These are phyloP conservation scores for Phytophthora chlamydospora DNA, from an alignment of 352 stramenopile genomes.

Conservation along the genomic window DNA sequence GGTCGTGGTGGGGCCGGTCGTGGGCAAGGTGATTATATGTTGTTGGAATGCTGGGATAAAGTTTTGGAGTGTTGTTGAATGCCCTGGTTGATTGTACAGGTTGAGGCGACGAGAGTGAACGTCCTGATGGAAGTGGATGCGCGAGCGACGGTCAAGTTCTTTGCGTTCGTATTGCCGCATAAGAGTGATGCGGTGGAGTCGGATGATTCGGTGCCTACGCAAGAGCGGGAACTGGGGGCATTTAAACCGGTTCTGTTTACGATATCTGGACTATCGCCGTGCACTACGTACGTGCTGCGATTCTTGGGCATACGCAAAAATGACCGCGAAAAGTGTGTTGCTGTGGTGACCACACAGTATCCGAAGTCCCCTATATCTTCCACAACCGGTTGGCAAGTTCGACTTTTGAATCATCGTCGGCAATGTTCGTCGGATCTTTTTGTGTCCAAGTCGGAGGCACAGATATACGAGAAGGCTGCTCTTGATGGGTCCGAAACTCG, in stretches of 20 bases:
- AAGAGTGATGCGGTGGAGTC: background rate
- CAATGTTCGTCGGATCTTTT: background rate
- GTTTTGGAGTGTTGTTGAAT: background rate
- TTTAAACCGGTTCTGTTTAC: constrained; percentile 29
- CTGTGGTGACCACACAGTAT: constrained; percentile 28
- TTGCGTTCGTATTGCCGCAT: constrained; percentile 40
- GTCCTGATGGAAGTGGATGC: constrained; percentile 51
- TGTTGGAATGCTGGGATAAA: background rate
- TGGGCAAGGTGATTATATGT: constrained; percentile 15
- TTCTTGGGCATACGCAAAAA: constrained; percentile 44
- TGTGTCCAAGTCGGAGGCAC: constrained; percentile 1
- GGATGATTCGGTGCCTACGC: constrained; percentile 3
- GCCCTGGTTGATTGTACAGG: constrained; percentile 12
- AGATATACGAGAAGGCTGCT: constrained; percentile 25
- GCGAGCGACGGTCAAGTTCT: constrained; percentile 30
- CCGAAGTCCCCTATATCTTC: background rate
- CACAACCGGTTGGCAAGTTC: constrained; percentile 11
- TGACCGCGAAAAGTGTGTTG: constrained; percentile 43
- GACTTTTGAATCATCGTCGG: constrained; percentile 18
- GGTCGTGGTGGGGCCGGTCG: constrained; percentile 49
- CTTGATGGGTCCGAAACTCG: constrained; percentile 17
- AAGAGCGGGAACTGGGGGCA: constrained; percentile 10
- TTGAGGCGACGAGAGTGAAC: constrained; percentile 23
- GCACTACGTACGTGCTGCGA: constrained; percentile 45
- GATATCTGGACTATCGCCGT: constrained; percentile 27